phyloP scores from a whole-genome alignment of 2,329 filamentous ascomycete genomes.

The Fusarium acutatum region DNA sequence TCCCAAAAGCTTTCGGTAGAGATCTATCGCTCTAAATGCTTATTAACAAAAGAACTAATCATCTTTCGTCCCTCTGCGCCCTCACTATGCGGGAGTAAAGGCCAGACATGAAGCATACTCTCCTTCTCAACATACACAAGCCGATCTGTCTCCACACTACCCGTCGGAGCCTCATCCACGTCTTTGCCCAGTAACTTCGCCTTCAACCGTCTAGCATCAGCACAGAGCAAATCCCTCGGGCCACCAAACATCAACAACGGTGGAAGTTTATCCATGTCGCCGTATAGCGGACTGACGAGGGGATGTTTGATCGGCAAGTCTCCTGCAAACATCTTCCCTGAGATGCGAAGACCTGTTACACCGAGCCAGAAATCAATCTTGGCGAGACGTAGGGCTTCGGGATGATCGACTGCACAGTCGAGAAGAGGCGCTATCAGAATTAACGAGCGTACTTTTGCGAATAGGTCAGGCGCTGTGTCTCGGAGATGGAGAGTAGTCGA shows the following conservation, averaged over 20 bases:
- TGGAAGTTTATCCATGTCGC: background rate
- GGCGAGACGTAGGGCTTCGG: background rate
- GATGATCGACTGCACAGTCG: background rate
- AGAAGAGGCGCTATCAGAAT: background rate
- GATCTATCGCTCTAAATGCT: background rate
- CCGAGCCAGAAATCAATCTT: background rate
- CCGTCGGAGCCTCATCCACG: background rate
- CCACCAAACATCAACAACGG: background rate
- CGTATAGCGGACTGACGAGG: background rate
- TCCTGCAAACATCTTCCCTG: background rate
- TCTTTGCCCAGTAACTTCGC: background rate
- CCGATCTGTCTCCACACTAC: background rate
- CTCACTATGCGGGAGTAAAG: background rate
- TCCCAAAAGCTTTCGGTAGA: background rate
- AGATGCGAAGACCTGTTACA: background rate
- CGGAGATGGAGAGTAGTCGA: background rate
- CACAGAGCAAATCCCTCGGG: background rate
- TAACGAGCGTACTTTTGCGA: background rate
- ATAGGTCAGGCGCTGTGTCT: background rate
- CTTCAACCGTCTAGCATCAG: background rate
- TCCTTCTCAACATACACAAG: conserved; percentile 1
- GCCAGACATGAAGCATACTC: background rate
- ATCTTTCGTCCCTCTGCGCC: background rate
- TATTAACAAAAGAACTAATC: background rate
- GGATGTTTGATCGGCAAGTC: background rate